Conservation (phyloP, 1,284 basidiomycete species). For the Leccinum cinnamomeum region DNA sequence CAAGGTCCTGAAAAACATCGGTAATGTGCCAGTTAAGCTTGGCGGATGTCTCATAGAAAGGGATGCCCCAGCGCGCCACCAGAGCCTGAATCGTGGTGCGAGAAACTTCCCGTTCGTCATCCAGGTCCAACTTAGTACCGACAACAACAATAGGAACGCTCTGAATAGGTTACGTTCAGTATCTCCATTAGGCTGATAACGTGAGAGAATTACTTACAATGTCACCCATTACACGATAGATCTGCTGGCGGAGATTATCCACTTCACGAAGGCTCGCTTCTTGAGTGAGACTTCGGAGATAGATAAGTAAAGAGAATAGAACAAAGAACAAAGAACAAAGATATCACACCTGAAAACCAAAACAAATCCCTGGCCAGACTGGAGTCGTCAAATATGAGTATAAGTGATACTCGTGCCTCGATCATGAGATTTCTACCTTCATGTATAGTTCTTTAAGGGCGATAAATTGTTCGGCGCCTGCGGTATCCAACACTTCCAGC, state of each 20-base stretch:
- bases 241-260: constrained; percentile 77
- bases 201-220: constrained; percentile 41
- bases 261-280: constrained; percentile 77
- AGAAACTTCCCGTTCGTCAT: constrained; percentile 78
- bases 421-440: constrained; percentile 45
- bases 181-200: background rate
- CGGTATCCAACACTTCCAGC: constrained; percentile 88
- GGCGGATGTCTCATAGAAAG: constrained; percentile 85
- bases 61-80: constrained; percentile 66
- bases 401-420: background rate
- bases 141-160: constrained; percentile 81
- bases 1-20: constrained; percentile 77
- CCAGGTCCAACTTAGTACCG: constrained; percentile 86
- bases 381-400: constrained; percentile 4
- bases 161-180: constrained; percentile 37
- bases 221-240: constrained; percentile 74
- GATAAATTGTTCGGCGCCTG: constrained; percentile 85
- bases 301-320: constrained; percentile 1
- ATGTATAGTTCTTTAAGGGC: constrained; percentile 79
- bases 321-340: background rate
- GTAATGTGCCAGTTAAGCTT: constrained; percentile 79
- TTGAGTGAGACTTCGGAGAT: constrained; percentile 62
- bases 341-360: constrained; percentile 72
- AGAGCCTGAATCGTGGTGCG: constrained; percentile 64
- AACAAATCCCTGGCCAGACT: constrained; percentile 77